Conservation (phyloP, 495 filamentous ascomycete species). For the Sordaria brevicollis region DNA sequence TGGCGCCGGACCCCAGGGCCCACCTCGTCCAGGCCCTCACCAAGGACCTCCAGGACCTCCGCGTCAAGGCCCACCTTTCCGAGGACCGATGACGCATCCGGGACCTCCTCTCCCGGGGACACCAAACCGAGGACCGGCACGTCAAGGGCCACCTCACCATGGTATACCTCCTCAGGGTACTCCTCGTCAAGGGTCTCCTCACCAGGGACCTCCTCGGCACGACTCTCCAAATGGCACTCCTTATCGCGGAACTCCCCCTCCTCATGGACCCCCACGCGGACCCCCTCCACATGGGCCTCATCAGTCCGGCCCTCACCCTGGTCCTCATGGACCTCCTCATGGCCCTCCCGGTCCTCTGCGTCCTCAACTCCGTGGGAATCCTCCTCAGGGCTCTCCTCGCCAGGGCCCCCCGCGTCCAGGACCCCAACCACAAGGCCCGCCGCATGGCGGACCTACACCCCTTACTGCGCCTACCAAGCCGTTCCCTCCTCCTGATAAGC, state of each 20-base stretch:
- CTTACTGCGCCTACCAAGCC: constrained; percentile 2
- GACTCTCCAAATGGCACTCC: constrained; percentile 3
- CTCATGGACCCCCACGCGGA: not conserved
- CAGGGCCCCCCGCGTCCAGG: constrained; percentile 5
- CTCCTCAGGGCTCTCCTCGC: constrained; percentile 4
- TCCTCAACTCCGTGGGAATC: not conserved
- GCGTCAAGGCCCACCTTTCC: not conserved
- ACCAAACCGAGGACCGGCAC: not conserved
- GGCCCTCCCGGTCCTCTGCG: not conserved
- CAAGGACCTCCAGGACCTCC: not conserved
- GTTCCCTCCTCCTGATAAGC: not conserved
- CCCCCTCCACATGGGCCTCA: constrained; percentile 6
- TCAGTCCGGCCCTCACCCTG: constrained; percentile 4
- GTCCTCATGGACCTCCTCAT: not conserved
- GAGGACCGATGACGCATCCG: not conserved
- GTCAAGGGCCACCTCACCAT: not conserved
- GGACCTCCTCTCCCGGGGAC: not conserved
- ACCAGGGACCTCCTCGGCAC: not conserved
- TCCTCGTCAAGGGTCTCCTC: not conserved
- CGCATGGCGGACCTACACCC: not conserved
- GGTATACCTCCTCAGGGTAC: not conserved
- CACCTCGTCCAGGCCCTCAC: not conserved
- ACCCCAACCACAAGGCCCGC: not conserved
- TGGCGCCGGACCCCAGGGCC: not conserved
- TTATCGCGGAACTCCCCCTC: not conserved